Conservation (phyloP, 23 red algal species). For the Gracilariopsis chorda region DNA sequence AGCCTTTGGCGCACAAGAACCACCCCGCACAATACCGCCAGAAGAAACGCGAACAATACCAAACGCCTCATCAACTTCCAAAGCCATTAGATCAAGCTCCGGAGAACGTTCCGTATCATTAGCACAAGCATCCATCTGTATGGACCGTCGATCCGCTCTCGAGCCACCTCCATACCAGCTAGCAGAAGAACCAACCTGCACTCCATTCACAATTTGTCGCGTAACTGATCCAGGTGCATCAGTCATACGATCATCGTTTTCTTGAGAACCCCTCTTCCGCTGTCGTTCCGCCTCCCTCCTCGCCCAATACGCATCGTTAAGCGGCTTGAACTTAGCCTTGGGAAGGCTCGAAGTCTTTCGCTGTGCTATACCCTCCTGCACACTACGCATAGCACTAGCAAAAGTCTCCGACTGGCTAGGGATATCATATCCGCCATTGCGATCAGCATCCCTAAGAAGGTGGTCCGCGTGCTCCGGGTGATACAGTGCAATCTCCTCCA, state of each 20-base stretch:
- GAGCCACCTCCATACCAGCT: constrained; percentile 38
- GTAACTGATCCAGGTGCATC: background rate
- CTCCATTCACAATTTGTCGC: constrained; percentile 9
- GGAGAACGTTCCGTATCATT: background rate
- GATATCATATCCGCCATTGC: constrained; percentile 33
- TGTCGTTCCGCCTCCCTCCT: constrained; percentile 22
- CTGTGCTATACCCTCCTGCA: constrained; percentile 64
- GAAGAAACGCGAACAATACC: constrained; percentile 15
- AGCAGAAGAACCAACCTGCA: constrained; percentile 10
- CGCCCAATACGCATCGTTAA: constrained; percentile 50
- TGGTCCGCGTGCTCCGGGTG: constrained; percentile 68
- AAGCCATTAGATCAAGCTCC: constrained; percentile 8
- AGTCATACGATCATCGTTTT: background rate
- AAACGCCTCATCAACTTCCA: constrained; percentile 25
- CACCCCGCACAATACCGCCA: background rate
- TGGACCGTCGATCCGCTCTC: background rate
- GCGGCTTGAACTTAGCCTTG: constrained; percentile 54
- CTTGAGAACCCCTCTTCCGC: background rate
- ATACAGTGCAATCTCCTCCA: constrained; percentile 93
- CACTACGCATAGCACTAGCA: constrained; percentile 59
- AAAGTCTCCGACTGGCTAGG: constrained; percentile 68
- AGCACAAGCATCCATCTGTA: background rate
- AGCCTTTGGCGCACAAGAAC: background rate
- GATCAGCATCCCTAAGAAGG: constrained; percentile 15
- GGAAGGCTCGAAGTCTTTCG: constrained; percentile 70